Base-by-base conservation (phyloP, 2,329 filamentous ascomycete genomes). In the Metarhizium robertsii region DNA sequence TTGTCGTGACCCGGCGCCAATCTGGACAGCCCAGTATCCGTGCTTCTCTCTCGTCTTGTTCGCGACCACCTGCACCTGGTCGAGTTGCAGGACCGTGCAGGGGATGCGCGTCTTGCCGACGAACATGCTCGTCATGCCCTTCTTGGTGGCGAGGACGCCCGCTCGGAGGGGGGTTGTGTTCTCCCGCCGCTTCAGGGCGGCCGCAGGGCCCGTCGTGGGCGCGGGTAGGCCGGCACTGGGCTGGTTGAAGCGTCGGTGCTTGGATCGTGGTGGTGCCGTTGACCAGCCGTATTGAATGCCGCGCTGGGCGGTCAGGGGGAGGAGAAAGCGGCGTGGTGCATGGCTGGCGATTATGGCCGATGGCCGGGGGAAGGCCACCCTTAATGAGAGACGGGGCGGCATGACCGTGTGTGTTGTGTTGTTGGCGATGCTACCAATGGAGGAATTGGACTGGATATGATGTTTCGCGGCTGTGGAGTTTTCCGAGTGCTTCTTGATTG, bases 51-150 rank as follows among this genome's bases (percentile, higher is more conserved):
- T 76, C 60, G 90, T 94, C 79, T 96, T 96, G 74, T 89, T 86
- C 57, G 87, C 85, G 43, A 96, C 77, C 8, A 96, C 91, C 73
- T 97, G 88, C 58, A 95, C 91, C 64, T 90, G 81, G 71, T 99
- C 94, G 64, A 99, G 79, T 75, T 97, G 92, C 56, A 99, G 80
- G 53, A 99, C 87, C 14, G 94, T 99, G 77, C 91, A 96, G 20
- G 92, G 80, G 57, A 86, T 87, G 61, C 92, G 85, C 60, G 80
- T 81, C 63, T 88, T 88, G 64, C 85, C 82, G 66, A 91, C 86
- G 79, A 88, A 97, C 61, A 96, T 74, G 58, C 88, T 92, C 47
- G 91, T 95, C 89, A 99, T 97, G 71, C 94, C 94, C 75, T 92
- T 92, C 75, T 99, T 99, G 68, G 86, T 80, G 13, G 88, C 91